Base-by-base conservation (phyloP, 2,329 filamentous ascomycete species). In the Apiospora arundinis region DNA sequence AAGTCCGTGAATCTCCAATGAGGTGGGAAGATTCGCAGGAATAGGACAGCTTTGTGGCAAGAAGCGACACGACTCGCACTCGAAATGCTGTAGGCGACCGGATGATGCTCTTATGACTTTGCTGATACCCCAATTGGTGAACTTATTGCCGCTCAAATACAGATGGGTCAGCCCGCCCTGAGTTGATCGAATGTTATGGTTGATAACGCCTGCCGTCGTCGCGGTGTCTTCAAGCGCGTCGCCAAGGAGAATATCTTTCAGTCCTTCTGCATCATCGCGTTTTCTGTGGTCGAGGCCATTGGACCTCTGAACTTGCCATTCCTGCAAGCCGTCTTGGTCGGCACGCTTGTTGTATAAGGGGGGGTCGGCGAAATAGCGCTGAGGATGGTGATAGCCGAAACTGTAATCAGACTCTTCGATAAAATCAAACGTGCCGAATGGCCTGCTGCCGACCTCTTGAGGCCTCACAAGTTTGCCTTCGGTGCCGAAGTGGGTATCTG, bases 61-160 rank as follows among this genome's bases (percentile, higher is more conserved):
- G 21, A 86, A 76, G 2, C 79, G 73, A 73, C 83, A 82, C 1
- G 79, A 81, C 21, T 88, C 85, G 71, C 87, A 88, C 63, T 89
- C 85, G 9, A 91, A 80, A 65, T 85, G 81, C 74, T 90, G 83
- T 0, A 92, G 75, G 9, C 85, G 83, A 9, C 85, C 88, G 9
- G 79, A 79, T 9, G 81, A 83, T 1, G 74, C 75, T 21, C 80
- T 79, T 1, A 91, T 76, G 4, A 90, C 73, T 21, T 76, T 80
- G 56, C 82, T 79, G 1, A 90, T 69, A 0, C 84, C 86, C 0
- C 78, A 70, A 0, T 82, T 77, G 0, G 87, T 86, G 49, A 91
- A 76, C 0, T 76, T 75, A 70, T 88, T 91, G 45, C 81, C 80
- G 40, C 86, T 87, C 14, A 92, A 73, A 67, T 85, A 83, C 21